Conservation (phyloP, 2,329 filamentous ascomycete species). For the Colletotrichum costaricense region DNA sequence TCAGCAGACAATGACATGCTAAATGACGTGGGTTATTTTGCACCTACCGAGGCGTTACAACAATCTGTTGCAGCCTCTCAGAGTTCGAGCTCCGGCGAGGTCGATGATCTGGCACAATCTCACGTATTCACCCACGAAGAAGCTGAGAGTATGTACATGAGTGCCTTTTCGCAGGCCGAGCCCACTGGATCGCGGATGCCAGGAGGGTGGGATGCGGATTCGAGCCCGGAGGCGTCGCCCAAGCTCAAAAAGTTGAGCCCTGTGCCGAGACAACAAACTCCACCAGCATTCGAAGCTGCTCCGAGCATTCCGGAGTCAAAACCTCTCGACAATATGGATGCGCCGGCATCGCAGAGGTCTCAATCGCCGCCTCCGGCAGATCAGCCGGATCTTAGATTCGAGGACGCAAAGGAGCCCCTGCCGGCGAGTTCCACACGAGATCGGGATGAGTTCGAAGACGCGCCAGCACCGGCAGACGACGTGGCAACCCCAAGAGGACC, state of each 20-base stretch:
- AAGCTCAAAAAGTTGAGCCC: neutral
- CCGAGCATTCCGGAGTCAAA: neutral
- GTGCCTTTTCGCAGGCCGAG: slow-evolving; percentile 67
- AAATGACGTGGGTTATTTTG: neutral
- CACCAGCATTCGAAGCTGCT: neutral
- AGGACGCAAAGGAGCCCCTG: neutral
- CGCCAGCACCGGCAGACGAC: slow-evolving; percentile 48
- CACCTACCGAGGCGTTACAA: slow-evolving; percentile 28
- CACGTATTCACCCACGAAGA: slow-evolving; percentile 82
- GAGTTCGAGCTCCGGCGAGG: slow-evolving; percentile 42
- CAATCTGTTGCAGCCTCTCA: slow-evolving; percentile 41
- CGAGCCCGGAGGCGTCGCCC: slow-evolving; percentile 31
- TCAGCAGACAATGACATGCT: slow-evolving; percentile 26
- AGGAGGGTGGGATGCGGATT: slow-evolving; percentile 61
- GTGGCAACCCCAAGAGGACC: slow-evolving; percentile 62
- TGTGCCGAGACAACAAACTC: neutral
- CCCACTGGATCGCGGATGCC: slow-evolving; percentile 55
- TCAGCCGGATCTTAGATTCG: slow-evolving; percentile 22
- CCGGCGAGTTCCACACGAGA: neutral
- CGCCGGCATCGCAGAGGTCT: neutral
- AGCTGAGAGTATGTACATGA: slow-evolving; percentile 90
- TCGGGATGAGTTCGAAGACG: slow-evolving; percentile 1
- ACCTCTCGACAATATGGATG: neutral
- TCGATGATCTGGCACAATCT: slow-evolving; percentile 70
- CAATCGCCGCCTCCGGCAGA: slow-evolving; percentile 31